Evolutionary conservation across 2,329 filamentous ascomycete species (phyloP).

Genomic region (Ophiostoma novo-ulmi): DNA sequence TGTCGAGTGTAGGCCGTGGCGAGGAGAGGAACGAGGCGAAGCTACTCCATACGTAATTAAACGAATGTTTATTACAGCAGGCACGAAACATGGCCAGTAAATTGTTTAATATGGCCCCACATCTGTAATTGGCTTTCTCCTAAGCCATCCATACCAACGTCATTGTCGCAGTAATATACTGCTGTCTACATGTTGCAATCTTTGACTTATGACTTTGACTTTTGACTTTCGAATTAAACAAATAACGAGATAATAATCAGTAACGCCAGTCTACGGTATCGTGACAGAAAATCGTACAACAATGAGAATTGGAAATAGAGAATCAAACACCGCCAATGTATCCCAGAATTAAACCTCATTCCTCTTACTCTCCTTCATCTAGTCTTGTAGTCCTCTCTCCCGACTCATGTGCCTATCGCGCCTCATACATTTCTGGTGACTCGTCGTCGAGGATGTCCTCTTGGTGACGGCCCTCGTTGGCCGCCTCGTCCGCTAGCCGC

Average conservation of each 20-base stretch:
- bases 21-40: neutral
- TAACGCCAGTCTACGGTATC: slow-evolving; percentile 16
- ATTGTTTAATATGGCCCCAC: neutral
- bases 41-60: neutral
- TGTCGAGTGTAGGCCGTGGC: neutral
- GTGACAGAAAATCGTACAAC: slow-evolving; percentile 11
- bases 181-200: neutral
- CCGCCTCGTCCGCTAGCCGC: slow-evolving; percentile 64
- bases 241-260: neutral
- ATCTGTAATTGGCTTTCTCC: neutral
- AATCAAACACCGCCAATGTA: slow-evolving; percentile 13
- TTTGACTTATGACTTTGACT: neutral
- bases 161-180: neutral
- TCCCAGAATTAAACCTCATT: neutral
- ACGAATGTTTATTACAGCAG: neutral
- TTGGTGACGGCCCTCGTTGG: slow-evolving; percentile 30
- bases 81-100: neutral
- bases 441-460: neutral
- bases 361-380: neutral
- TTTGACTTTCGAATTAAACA: neutral
- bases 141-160: neutral
- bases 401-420: neutral
- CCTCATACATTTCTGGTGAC: slow-evolving; percentile 20
- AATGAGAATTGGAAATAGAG: neutral
- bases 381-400: neutral